Evolutionary conservation across 2,329 filamentous ascomycete species (phyloP), one percentile per base, ranked within the genome.

Genomic region (Aspergillus bombycis): DNA sequence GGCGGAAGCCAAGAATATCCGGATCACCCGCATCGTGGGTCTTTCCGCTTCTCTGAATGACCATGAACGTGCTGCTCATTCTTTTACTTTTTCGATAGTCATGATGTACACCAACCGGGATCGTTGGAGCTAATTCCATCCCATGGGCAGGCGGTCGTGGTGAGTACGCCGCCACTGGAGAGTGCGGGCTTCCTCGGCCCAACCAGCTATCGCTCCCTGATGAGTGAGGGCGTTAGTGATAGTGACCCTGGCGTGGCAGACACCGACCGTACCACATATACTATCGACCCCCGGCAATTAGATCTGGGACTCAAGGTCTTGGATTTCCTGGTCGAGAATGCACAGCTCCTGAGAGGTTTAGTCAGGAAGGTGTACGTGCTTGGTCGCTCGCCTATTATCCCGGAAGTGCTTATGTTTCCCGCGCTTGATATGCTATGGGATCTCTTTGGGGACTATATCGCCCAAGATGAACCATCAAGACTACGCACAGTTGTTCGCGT

Each of bases 111-210:
- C 48, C 10, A 6, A 30, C 6, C 26, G 10, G 48, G 26, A n/a
- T 32, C 26, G 10, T 41, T 21, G 11, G 30, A 41, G 48, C 16
- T 52, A 30, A 30, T 41, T 16, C 14, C 32, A 8, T 43, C 32
- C 4, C 46, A 36, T 19, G 16, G 19, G 19, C 57, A 60, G 45
- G 46, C 57, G 26, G 57, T 60, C 8, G 46, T 60, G 4, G 57
- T 60, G 28, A 53, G 36, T 28, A 54, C 57, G 19, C 57, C 46
- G 10, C 48, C 57, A 9, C 16, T 59, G 21, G 57, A 59, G 26
- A 59, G 45, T 12, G 21, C 57, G 8, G 57, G 57, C 6, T 59
- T 59, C n/a, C 46, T 59, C 28, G 57, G 57, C 4, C 57, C 57
- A 21, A 59, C 57, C 4, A 59, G 57, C 30, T 59, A 59, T 14